Percentiles rank a stretch among this genome's conserved stretches.
These are phyloP conservation scores for Sarocladium strictum DNA, from an alignment of 2,329 filamentous ascomycete species.

Conservation along the genomic window DNA sequence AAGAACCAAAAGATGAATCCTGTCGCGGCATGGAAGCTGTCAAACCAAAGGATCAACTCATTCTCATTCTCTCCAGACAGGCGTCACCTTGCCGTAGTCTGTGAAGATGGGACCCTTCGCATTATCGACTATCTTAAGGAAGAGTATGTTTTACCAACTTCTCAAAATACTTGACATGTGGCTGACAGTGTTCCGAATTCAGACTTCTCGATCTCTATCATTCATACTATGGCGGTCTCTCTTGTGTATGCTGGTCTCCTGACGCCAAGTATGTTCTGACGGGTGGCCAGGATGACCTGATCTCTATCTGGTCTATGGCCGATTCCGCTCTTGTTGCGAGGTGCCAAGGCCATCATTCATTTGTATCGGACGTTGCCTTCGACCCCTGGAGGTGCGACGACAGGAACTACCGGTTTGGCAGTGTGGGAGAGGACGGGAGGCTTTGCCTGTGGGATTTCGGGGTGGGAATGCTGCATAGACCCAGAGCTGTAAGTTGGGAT, in stretches of 20 bases:
- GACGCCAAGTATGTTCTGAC: conserved; percentile 95
- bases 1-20: conserved; percentile 92
- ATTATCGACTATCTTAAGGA: conserved; percentile 91
- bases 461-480: conserved; percentile 90
- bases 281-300: conserved; percentile 90
- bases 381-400: conserved; percentile 97
- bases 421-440: conserved; percentile 88
- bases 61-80: conserved; percentile 91
- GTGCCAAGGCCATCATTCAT: conserved; percentile 92
- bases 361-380: conserved; percentile 90
- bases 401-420: conserved; percentile 90
- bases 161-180: neutral
- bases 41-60: conserved; percentile 82
- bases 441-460: conserved; percentile 96
- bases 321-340: conserved; percentile 82
- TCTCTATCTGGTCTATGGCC: conserved; percentile 89
- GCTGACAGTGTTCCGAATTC: neutral
- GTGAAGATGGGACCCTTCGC: conserved; percentile 83
- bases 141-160: conserved; percentile 49
- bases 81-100: conserved; percentile 79
- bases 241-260: conserved; percentile 94
- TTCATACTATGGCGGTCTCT: conserved; percentile 89
- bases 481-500: conserved; percentile 63
- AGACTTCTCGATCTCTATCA: conserved; percentile 83
- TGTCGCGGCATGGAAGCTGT: conserved; percentile 86